Evolutionary conservation across 805 yeast species (phyloP).

Genomic region (Vanderwaltozyma polyspora): DNA sequence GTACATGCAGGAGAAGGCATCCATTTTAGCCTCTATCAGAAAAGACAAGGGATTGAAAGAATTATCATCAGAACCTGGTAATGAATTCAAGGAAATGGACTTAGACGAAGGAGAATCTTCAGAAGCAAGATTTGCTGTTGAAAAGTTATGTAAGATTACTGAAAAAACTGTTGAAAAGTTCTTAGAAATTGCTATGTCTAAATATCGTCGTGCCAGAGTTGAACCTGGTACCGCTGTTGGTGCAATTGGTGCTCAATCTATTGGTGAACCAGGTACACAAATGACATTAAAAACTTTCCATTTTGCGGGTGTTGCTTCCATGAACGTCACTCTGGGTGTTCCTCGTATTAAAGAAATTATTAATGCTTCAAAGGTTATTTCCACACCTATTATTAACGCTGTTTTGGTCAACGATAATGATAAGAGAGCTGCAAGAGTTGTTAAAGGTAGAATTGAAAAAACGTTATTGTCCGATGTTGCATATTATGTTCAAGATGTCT

Average conservation of each 20-base stretch:
- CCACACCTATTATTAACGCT: slow-evolving; percentile 94
- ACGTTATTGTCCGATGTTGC: slow-evolving; percentile 81
- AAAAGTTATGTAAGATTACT: slow-evolving; percentile 60
- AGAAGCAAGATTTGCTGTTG: slow-evolving; percentile 36
- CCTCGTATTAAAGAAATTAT: slow-evolving; percentile 99
- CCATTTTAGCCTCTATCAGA: slow-evolving; percentile 45
- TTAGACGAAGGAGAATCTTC: slow-evolving; percentile 29
- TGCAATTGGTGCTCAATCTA: slow-evolving; percentile 97
- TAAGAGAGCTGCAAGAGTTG: slow-evolving; percentile 97
- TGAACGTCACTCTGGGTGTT: slow-evolving; percentile 98
- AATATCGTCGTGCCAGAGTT: slow-evolving; percentile 81
- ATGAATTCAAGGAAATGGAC: slow-evolving; percentile 33
- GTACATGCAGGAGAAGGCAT: slow-evolving; percentile 49
- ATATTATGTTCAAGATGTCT: slow-evolving; percentile 86
- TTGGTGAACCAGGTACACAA: slow-evolving; percentile 99
- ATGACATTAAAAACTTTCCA: slow-evolving; percentile 96
- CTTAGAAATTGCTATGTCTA: slow-evolving; percentile 62
- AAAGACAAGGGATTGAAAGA: slow-evolving; percentile 39
- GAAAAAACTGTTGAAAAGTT: slow-evolving; percentile 49
- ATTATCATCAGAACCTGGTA: slow-evolving; percentile 33
- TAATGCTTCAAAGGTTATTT: slow-evolving; percentile 88
- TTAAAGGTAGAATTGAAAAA: slow-evolving; percentile 93
- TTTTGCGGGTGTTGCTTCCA: slow-evolving; percentile 98
- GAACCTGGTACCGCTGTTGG: slow-evolving; percentile 99
- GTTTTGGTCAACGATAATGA: slow-evolving; percentile 85